Evolutionary conservation across 2,329 filamentous ascomycete genomes (phyloP), one percentile per base, ranked within the genome.

Genomic region (Fusarium sp.): DNA sequence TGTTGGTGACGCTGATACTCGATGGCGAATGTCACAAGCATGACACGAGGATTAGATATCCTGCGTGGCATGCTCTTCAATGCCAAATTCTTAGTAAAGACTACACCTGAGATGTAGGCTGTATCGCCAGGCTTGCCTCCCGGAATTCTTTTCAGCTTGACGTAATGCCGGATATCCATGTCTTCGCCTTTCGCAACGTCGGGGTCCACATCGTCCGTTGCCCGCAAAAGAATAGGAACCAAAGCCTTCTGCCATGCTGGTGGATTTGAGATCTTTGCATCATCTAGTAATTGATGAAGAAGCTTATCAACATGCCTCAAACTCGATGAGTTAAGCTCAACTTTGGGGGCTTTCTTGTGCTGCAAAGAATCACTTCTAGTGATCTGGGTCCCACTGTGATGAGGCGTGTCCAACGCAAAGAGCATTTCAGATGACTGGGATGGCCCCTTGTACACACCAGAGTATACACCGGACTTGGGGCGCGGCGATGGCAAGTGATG

Each of bases 121-220:
- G 95, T 98, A 79, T 99, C 95, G 25, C 93, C 90, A 20, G 95
- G 94, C 69, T 88, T 91, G 18, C 94, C 95, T 18, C 96, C 95
- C 1, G 94, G 93, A 14, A 99, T 96, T 77, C 97, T 97, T 79
- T 99, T 99, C 30, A 99, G 82, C 78, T 99, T 99, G 68, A 99
- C 94, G 76, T 98, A 99, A 78, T 98, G 94, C 6, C 96, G 89
- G 64, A 99, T 96, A 78, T 99, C 96, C 86, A 99, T 98, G 77
- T 96, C 93, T 78, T 99, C 96, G 29, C 94, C 94, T 58, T 89
- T 88, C 60, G 94, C 91, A 46, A 98, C 93, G 78, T 98, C 93
- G 2, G 96, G 96, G 68, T 97, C 92, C 6, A 99, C 94, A 76
- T 98, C 96, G 71, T 98, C 94, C 0, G 95, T 97, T 69, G 94